Conservation (phyloP, 495 filamentous ascomycete genomes). For the Platismatia glauca region DNA sequence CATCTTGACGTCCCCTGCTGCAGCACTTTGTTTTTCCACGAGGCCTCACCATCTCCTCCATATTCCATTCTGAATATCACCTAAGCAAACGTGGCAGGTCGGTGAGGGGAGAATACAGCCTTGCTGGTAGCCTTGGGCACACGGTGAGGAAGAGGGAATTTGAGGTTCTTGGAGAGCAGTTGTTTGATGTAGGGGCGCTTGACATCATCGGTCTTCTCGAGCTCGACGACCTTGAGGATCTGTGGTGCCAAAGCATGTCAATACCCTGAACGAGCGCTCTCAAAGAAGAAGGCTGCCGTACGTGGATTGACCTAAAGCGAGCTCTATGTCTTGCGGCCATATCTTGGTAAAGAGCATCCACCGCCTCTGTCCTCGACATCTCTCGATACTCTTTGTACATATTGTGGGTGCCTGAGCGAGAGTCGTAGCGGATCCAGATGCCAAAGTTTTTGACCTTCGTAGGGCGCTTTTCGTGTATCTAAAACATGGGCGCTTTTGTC, state of each 20-base stretch:
- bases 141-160: slow-evolving; percentile 98
- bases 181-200: slow-evolving; percentile 99
- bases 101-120: slow-evolving; percentile 83
- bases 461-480: slow-evolving; percentile 98
- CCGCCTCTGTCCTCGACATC: slow-evolving; percentile 87
- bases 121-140: slow-evolving; percentile 65
- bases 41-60: not conserved
- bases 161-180: slow-evolving; percentile 85
- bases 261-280: not conserved
- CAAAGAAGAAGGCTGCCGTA: slow-evolving; percentile 41
- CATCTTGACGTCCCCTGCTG: not conserved
- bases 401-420: slow-evolving; percentile 99
- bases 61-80: not conserved
- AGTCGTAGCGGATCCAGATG: slow-evolving; percentile 99
- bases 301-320: slow-evolving; percentile 94
- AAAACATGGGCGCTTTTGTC: slow-evolving; percentile 5
- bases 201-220: slow-evolving; percentile 85
- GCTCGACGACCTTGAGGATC: slow-evolving; percentile 97
- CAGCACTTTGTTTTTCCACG: not conserved
- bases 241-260: slow-evolving; percentile 29
- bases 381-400: slow-evolving; percentile 99
- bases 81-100: slow-evolving; percentile 81
- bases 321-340: slow-evolving; percentile 98
- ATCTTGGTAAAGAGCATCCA: slow-evolving; percentile 96
- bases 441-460: slow-evolving; percentile 99